Evolutionary conservation across 2,329 filamentous ascomycete species (phyloP).

Genomic region (Meredithiella fracta): DNA sequence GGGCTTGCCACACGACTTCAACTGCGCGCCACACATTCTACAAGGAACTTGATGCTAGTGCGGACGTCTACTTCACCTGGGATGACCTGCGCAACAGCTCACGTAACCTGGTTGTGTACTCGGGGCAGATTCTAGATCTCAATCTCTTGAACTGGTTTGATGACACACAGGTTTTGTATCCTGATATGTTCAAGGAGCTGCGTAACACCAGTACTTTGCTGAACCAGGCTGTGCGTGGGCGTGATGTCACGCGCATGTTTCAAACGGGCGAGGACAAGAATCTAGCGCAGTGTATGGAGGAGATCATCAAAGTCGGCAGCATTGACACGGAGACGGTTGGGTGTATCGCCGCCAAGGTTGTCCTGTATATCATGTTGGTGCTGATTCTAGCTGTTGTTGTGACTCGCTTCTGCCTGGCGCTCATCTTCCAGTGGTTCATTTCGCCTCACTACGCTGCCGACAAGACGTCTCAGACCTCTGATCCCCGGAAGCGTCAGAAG

Average conservation of each 20-base stretch:
- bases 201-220: conserved; percentile 45
- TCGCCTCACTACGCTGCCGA: conserved; percentile 67
- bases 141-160: conserved; percentile 87
- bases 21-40: conserved; percentile 62
- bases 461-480: conserved; percentile 68
- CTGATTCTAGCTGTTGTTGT: conserved; percentile 83
- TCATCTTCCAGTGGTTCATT: conserved; percentile 94
- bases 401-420: conserved; percentile 72
- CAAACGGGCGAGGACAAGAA: conserved; percentile 64
- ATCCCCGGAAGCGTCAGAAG: conserved; percentile 68
- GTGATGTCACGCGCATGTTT: conserved; percentile 79
- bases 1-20: conserved; percentile 69
- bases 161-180: conserved; percentile 56
- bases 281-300: conserved; percentile 70
- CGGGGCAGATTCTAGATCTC: conserved; percentile 80
- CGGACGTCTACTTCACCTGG: conserved; percentile 94
- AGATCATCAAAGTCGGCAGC: conserved; percentile 90
- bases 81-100: conserved; percentile 77
- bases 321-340: conserved; percentile 93
- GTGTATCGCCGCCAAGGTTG: conserved; percentile 93
- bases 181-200: conserved; percentile 63
- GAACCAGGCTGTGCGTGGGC: conserved; percentile 54
- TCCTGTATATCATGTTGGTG: conserved; percentile 80
- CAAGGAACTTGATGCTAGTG: conserved; percentile 43
- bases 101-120: conserved; percentile 87